These are phyloP conservation scores for Nicotiana noctiflora DNA, from an alignment of 257 asterid genomes.

Conservation along the genomic window DNA sequence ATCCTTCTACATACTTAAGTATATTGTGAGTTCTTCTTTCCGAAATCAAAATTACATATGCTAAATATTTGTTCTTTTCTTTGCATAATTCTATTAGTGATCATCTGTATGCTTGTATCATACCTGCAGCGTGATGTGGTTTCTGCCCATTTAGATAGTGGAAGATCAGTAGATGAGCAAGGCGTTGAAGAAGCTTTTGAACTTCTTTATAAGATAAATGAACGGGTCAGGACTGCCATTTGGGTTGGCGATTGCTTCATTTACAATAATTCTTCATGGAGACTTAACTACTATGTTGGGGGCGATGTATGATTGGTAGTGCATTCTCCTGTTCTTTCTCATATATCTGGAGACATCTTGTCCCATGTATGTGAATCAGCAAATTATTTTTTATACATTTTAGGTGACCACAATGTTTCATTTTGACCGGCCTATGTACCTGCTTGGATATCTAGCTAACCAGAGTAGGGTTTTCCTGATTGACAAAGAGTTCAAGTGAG, in stretches of 20 bases:
- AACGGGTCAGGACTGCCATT: constrained; percentile 89
- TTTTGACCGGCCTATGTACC: constrained; percentile 96
- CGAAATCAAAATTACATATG: neutral
- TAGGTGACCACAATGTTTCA: constrained; percentile 97
- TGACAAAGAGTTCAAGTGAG: constrained; percentile 98
- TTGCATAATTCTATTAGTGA: constrained; percentile 2
- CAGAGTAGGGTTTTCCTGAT: constrained; percentile 85
- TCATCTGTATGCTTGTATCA: constrained; percentile 13
- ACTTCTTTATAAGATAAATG: constrained; percentile 85
- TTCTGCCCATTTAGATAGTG: constrained; percentile 85
- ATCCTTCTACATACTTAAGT: constrained; percentile 73
- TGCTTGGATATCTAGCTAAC: constrained; percentile 93
- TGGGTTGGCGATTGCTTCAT: constrained; percentile 99
- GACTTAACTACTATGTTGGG: constrained; percentile 94
- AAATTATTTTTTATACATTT: constrained; percentile 12
- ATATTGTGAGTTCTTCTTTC: constrained; percentile 37
- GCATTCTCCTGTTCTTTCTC: neutral
- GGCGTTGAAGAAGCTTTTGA: constrained; percentile 99
- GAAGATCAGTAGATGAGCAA: constrained; percentile 81
- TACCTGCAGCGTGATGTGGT: constrained; percentile 85
- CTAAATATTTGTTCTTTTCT: neutral
- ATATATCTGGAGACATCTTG: constrained; percentile 5
- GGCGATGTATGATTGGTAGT: constrained; percentile 61
- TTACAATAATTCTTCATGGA: constrained; percentile 93
- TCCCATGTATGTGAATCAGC: neutral